Evolutionary conservation across 129 eudicot genomes (phyloP).

Genomic region (Lactuca sativa): DNA sequence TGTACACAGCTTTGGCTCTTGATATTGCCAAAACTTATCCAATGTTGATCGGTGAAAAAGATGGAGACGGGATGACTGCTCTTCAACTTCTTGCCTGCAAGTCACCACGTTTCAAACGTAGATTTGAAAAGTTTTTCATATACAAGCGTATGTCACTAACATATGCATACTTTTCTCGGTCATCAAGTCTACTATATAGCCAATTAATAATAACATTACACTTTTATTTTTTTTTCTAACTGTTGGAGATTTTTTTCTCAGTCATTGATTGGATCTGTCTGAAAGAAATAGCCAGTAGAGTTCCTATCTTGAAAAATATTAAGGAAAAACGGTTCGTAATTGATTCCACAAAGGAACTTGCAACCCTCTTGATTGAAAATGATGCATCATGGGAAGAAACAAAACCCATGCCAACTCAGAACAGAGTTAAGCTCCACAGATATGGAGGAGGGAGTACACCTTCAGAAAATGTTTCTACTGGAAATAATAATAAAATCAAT

Average conservation of each 20-base stretch:
- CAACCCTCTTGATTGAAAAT: conserved; percentile 9
- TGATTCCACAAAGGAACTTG: conserved; percentile 12
- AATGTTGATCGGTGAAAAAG: conserved; percentile 15
- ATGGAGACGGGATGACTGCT: conserved; percentile 36
- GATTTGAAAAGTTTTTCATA: conserved; percentile 2
- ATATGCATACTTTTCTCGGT: background rate
- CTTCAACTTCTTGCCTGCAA: conserved; percentile 42
- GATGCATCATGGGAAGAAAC: conserved; percentile 29
- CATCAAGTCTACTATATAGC: background rate
- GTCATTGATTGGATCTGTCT: conserved; percentile 2
- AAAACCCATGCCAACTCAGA: background rate
- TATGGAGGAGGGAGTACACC: background rate
- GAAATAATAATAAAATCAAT: background rate
- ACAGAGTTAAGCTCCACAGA: conserved; percentile 9
- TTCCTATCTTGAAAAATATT: conserved; percentile 6
- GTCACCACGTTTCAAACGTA: conserved; percentile 20
- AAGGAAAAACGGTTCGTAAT: conserved; percentile 1
- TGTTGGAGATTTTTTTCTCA: background rate
- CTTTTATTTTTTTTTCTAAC: too few relatives aligned
- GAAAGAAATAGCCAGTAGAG: background rate
- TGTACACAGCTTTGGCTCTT: conserved; percentile 30
- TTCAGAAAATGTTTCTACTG: background rate
- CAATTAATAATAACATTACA: background rate
- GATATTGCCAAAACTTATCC: conserved; percentile 23
- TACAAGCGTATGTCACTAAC: conserved; percentile 3